Conservation (phyloP, 208 protist species). For the Crithidia mellificae region DNA sequence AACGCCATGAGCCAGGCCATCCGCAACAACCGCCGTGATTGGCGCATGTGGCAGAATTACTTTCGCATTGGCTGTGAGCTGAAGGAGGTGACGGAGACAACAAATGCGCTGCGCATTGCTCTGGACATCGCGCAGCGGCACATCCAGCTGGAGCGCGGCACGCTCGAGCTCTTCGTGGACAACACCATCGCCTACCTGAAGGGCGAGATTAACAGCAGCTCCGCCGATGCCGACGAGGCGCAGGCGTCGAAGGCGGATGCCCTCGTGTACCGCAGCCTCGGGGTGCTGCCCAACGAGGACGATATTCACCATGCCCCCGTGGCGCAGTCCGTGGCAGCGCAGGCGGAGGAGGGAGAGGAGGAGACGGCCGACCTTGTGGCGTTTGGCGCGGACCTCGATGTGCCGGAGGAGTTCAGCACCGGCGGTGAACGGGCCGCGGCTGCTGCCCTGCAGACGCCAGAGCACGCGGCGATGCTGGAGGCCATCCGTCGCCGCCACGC, state of each 20-base stretch:
- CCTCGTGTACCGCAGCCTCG: conserved; percentile 38
- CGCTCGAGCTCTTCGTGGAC: conserved; percentile 71
- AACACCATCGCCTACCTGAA: conserved; percentile 83
- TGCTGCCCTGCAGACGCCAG: conserved; percentile 1
- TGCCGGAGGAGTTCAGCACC: conserved; percentile 1
- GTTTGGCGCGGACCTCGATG: conserved; percentile 42
- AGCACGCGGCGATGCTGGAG: conserved; percentile 13
- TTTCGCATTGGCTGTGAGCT: conserved; percentile 87
- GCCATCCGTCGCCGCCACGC: conserved; percentile 63
- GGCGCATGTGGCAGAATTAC: conserved; percentile 94
- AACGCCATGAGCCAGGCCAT: conserved; percentile 90
- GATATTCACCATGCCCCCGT: conserved; percentile 44
- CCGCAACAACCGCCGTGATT: conserved; percentile 82
- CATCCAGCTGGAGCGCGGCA: conserved; percentile 58
- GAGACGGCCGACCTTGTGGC: conserved; percentile 30
- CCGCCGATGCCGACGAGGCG: conserved; percentile 27
- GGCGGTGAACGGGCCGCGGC: not conserved
- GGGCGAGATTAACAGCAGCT: conserved; percentile 65
- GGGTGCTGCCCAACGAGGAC: conserved; percentile 22
- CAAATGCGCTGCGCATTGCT: conserved; percentile 76
- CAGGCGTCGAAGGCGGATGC: conserved; percentile 25
- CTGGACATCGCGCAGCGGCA: conserved; percentile 80
- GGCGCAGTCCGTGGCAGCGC: conserved; percentile 15
- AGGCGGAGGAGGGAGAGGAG: conserved; percentile 30
- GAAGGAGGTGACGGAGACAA: conserved; percentile 82